A percentile compares a stretch with the other conserved stretches of the same genome.
Conservation (phyloP, 2,329 filamentous ascomycete genomes). For the Colletotrichum gigasporum region DNA sequence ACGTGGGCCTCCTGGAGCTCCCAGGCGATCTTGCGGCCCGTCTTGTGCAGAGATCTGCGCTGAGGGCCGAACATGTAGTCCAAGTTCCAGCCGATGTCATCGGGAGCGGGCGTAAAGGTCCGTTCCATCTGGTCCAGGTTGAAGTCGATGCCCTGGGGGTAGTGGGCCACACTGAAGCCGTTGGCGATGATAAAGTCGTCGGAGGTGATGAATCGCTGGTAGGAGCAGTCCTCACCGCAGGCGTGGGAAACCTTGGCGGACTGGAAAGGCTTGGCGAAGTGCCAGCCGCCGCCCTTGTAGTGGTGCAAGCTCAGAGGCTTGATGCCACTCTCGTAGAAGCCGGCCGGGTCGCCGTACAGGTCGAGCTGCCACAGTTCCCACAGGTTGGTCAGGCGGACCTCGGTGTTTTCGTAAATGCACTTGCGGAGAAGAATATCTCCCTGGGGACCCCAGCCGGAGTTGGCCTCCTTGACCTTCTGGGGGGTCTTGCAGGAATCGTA, state of each 20-base stretch:
- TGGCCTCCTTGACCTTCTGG: slow-evolving; percentile 62
- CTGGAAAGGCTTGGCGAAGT: slow-evolving; percentile 62
- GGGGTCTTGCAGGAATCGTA: slow-evolving; percentile 57
- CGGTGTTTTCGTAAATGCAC: slow-evolving; percentile 71
- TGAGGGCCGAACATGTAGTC: slow-evolving; percentile 63
- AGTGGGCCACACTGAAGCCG: slow-evolving; percentile 68
- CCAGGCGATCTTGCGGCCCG: slow-evolving; percentile 62
- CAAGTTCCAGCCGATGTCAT: slow-evolving; percentile 59
- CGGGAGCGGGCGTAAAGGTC: slow-evolving; percentile 60
- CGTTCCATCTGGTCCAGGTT: slow-evolving; percentile 61
- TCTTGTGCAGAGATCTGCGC: slow-evolving; percentile 55
- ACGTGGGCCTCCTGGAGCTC: slow-evolving; percentile 61
- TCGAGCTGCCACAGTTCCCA: slow-evolving; percentile 70
- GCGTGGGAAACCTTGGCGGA: slow-evolving; percentile 66
- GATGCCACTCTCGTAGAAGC: slow-evolving; percentile 71
- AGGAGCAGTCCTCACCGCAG: slow-evolving; percentile 68
- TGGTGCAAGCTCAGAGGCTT: slow-evolving; percentile 71
- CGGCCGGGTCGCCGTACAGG: slow-evolving; percentile 67
- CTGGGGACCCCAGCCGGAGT: slow-evolving; percentile 67
- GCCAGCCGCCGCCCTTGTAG: slow-evolving; percentile 70
- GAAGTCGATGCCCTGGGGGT: slow-evolving; percentile 60
- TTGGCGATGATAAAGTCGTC: slow-evolving; percentile 66
- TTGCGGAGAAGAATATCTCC: slow-evolving; percentile 70
- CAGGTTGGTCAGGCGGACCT: slow-evolving; percentile 64
- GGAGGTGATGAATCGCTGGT: slow-evolving; percentile 65